Evolutionary conservation across 164 flowering plant species (phyloP), one percentile per base, ranked within the genome.

Genomic region (Magnolia officinalis): DNA sequence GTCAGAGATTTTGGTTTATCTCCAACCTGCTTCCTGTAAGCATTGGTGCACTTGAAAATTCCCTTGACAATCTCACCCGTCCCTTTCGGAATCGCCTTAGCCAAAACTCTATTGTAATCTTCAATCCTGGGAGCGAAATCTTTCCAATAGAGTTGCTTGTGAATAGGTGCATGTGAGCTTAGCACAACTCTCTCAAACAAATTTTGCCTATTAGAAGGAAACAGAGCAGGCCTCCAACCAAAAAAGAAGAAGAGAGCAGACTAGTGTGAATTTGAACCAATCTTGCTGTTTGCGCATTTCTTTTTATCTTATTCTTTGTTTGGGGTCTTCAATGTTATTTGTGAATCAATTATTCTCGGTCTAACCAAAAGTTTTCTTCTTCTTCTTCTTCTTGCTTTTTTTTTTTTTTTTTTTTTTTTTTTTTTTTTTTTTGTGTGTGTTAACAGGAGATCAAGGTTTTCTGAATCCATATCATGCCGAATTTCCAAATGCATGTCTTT

Each of bases 381-480:
- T 24, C 1, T n/a, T n/a, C n/a, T n/a, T n/a, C n/a, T n/a, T n/a
- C n/a, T n/a, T n/a, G n/a, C n/a, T n/a, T n/a, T n/a, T n/a, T n/a
- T n/a, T n/a, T n/a, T n/a, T n/a, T n/a, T n/a, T n/a, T n/a, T n/a
- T n/a, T n/a, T n/a, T n/a, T n/a, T n/a, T n/a, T n/a, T n/a, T n/a
- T n/a, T n/a, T n/a, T n/a, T n/a, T n/a, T n/a, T n/a, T n/a, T n/a
- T n/a, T n/a, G n/a, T n/a, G n/a, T n/a, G n/a, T n/a, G n/a, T 23
- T 71, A 49, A 72, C 93, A 95, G 97, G 99, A 78, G 99, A 94
- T 84, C 99, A 96, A 77, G 99, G 99, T 18, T 96, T 96, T 82
- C 88, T 96, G 59, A 96, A 96, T 80, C 90, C 99, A 63, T 96
- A 96, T 77, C 92, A 84, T 75, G 50, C 76, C 52, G 97, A 83